phyloP scores from a whole-genome alignment of 352 stramenopile species.

The Pythium volutum region DNA sequence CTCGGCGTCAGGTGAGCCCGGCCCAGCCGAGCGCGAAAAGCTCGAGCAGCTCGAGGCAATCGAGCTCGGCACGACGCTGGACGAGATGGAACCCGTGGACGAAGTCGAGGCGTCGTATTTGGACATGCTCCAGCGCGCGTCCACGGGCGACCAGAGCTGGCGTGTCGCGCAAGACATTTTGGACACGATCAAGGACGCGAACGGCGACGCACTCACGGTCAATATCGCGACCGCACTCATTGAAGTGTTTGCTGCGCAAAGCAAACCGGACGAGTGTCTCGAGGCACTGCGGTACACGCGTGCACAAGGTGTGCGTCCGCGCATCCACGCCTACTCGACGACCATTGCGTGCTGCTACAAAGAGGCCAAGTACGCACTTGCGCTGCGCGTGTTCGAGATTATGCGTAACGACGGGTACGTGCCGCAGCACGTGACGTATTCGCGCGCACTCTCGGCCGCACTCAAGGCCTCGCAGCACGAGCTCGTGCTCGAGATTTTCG shows the following conservation, averaged over 20 bases:
- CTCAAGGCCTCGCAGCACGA: constrained; percentile 76
- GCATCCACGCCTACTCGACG: constrained; percentile 80
- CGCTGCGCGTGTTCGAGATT: constrained; percentile 84
- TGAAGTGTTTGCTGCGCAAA: constrained; percentile 47
- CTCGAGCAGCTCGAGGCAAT: constrained; percentile 12
- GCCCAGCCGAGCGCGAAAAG: constrained; percentile 7
- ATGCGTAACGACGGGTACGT: constrained; percentile 85
- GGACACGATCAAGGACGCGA: constrained; percentile 33
- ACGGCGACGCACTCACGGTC: constrained; percentile 37
- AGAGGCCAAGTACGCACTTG: constrained; percentile 56
- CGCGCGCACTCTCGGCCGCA: constrained; percentile 75
- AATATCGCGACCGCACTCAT: constrained; percentile 62
- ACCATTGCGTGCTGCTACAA: constrained; percentile 81
- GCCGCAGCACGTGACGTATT: constrained; percentile 79
- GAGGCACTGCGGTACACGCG: constrained; percentile 63
- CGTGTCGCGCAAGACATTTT: constrained; percentile 51
- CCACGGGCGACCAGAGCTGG: constrained; percentile 37
- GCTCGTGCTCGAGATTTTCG: constrained; percentile 86
- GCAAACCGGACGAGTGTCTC: constrained; percentile 51
- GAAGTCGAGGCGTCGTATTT: constrained; percentile 25
- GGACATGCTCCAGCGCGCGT: constrained; percentile 30
- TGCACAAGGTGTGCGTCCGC: constrained; percentile 62
- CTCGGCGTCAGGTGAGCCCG: constrained; percentile 15
- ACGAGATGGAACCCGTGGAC: not conserved
- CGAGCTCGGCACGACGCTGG: too few species aligned